Conservation (phyloP, 2,329 filamentous ascomycete genomes). For the Pleomassaria siparia region DNA sequence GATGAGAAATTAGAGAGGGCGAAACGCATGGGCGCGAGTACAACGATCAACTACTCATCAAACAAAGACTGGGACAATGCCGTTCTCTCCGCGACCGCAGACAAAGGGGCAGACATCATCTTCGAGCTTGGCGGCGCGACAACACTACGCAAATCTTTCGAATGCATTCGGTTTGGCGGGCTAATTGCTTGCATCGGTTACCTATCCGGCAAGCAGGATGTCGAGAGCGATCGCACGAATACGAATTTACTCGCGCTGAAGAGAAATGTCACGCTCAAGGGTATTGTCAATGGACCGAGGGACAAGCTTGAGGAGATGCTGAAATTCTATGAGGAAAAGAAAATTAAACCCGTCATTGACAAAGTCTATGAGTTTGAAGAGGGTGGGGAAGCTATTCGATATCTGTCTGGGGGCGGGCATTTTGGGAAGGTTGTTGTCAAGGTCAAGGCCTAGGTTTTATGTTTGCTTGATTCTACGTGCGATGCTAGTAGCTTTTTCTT, state of each 20-base stretch:
- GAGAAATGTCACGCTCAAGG: slow-evolving; percentile 56
- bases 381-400: slow-evolving; percentile 29
- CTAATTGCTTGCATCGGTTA: slow-evolving; percentile 47
- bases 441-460: too few relatives aligned
- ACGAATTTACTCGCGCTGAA: slow-evolving; percentile 59
- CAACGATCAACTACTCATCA: slow-evolving; percentile 63
- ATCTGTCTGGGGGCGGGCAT: slow-evolving; percentile 37
- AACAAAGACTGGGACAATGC: slow-evolving; percentile 61
- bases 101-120: slow-evolving; percentile 51
- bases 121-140: slow-evolving; percentile 55
- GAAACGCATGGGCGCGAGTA: slow-evolving; percentile 58
- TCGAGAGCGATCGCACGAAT: slow-evolving; percentile 56
- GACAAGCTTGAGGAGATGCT: slow-evolving; percentile 53
- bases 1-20: slow-evolving; percentile 57
- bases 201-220: slow-evolving; percentile 57
- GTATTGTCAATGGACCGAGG: slow-evolving; percentile 64
- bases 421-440: slow-evolving; percentile 44
- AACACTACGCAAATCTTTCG: slow-evolving; percentile 51
- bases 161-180: slow-evolving; percentile 46
- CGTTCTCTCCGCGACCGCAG: slow-evolving; percentile 52
- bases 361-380: slow-evolving; percentile 42
- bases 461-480: too few relatives aligned
- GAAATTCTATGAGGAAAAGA: slow-evolving; percentile 44
- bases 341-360: slow-evolving; percentile 47
- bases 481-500: too few relatives aligned